phyloP scores from a whole-genome alignment of 2,329 filamentous ascomycete species.

The Tolypocladium nubicola region DNA sequence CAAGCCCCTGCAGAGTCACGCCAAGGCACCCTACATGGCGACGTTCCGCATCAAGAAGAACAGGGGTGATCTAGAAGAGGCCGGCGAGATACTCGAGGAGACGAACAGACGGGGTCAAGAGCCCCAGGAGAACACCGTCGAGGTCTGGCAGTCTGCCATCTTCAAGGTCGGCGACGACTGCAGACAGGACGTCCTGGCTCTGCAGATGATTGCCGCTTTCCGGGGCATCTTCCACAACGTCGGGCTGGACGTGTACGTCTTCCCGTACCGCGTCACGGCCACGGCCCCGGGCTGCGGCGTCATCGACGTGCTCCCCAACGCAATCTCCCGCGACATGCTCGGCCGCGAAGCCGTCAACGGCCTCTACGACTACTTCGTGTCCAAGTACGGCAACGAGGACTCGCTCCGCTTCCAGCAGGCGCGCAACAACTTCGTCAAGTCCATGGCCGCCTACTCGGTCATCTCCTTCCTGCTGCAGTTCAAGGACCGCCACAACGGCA shows the following conservation, averaged over 20 bases:
- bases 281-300: slow-evolving; percentile 96
- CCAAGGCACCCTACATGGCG: slow-evolving; percentile 97
- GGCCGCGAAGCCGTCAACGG: slow-evolving; percentile 96
- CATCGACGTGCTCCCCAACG: slow-evolving; percentile 95
- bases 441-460: slow-evolving; percentile 96
- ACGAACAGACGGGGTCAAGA: slow-evolving; percentile 25
- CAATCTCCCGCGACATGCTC: slow-evolving; percentile 96
- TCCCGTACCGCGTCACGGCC: slow-evolving; percentile 92
- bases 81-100: slow-evolving; percentile 40
- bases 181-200: slow-evolving; percentile 86
- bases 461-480: slow-evolving; percentile 96
- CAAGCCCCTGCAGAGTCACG: slow-evolving; percentile 93
- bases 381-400: slow-evolving; percentile 94
- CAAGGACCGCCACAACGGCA: slow-evolving; percentile 98
- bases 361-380: slow-evolving; percentile 95
- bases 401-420: slow-evolving; percentile 91
- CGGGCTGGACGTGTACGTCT: slow-evolving; percentile 92
- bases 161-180: slow-evolving; percentile 99
- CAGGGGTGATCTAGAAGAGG: slow-evolving; percentile 41
- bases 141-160: slow-evolving; percentile 98
- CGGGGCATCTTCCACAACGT: slow-evolving; percentile 93
- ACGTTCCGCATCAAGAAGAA: slow-evolving; percentile 94
- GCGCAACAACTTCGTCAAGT: slow-evolving; percentile 95
- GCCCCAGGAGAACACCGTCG: slow-evolving; percentile 50
- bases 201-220: slow-evolving; percentile 98